phyloP scores from a whole-genome alignment of 345 rosid species.

The Trapa bicornis region DNA sequence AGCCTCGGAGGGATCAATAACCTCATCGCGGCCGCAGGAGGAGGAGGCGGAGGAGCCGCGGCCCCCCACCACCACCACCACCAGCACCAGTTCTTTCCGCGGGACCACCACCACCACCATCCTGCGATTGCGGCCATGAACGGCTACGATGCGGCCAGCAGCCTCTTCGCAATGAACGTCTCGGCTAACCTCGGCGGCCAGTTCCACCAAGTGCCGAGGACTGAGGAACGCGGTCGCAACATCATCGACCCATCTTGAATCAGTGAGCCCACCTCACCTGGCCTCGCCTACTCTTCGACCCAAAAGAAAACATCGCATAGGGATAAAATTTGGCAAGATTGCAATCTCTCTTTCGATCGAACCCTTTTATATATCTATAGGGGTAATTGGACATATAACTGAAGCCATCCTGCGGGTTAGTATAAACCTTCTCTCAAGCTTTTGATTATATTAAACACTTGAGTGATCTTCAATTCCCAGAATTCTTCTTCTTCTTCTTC shows the following conservation, averaged over 20 bases:
- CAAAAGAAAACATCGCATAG: too few species aligned
- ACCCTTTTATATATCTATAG: background rate
- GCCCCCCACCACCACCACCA: slow-evolving; percentile 23
- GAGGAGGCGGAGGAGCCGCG: background rate
- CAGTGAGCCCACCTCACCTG: background rate
- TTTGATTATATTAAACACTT: background rate
- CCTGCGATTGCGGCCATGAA: slow-evolving; percentile 21
- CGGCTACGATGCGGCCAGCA: slow-evolving; percentile 30
- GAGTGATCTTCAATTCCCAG: background rate
- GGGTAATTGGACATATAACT: background rate
- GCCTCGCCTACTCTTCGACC: background rate
- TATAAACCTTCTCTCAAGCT: background rate
- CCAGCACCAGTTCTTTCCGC: slow-evolving; percentile 27
- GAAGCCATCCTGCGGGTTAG: background rate
- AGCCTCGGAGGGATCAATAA: slow-evolving; percentile 26
- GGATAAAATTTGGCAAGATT: too few species aligned
- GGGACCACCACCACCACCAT: slow-evolving; percentile 51
- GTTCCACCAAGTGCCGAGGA: slow-evolving; percentile 63
- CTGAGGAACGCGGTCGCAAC: slow-evolving; percentile 67
- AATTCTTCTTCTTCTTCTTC: background rate
- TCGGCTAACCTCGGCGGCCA: slow-evolving; percentile 53
- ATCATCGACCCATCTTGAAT: slow-evolving; percentile 60
- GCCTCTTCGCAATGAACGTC: slow-evolving; percentile 61
- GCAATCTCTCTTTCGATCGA: too few species aligned
- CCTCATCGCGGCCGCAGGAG: background rate